A percentile compares a stretch with the other conserved stretches of the same genome.
Evolutionary conservation across 371 early-diverging fungal species (phyloP).

Genomic region (Mortierella sp.): DNA sequence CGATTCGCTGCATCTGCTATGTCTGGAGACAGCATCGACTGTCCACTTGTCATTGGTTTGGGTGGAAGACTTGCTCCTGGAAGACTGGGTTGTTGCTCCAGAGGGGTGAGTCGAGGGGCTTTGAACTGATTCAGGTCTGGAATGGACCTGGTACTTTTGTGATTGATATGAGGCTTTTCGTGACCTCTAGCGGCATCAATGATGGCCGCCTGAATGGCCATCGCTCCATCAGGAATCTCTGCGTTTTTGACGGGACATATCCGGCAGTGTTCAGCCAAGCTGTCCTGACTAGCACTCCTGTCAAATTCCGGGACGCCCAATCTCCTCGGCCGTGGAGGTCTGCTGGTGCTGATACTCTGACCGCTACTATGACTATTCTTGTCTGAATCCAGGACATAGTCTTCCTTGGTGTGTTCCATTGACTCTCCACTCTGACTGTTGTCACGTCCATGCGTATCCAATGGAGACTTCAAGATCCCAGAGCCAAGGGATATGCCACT

Average conservation of each 20-base stretch:
- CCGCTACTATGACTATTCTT: conserved; percentile 36
- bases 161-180: background rate
- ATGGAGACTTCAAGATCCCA: background rate
- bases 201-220: conserved; percentile 50
- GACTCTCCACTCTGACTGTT: conserved; percentile 13
- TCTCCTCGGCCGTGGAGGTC: conserved; percentile 1
- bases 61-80: background rate
- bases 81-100: background rate
- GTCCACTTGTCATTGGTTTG: background rate
- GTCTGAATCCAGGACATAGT: conserved; percentile 33
- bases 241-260: background rate
- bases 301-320: conserved; percentile 24
- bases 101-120: background rate
- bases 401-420: conserved; percentile 24
- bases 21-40: conserved; percentile 20
- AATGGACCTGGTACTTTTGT: conserved; percentile 29
- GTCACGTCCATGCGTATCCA: background rate
- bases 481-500: conserved; percentile 12
- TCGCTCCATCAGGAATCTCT: conserved; percentile 30
- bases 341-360: conserved; percentile 6
- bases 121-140: conserved; percentile 41
- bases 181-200: conserved; percentile 43
- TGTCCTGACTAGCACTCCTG: conserved; percentile 25
- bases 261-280: conserved; percentile 8
- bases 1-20: background rate